phyloP scores from a whole-genome alignment of 1,284 basidiomycete genomes.

The Trametes sp. region DNA sequence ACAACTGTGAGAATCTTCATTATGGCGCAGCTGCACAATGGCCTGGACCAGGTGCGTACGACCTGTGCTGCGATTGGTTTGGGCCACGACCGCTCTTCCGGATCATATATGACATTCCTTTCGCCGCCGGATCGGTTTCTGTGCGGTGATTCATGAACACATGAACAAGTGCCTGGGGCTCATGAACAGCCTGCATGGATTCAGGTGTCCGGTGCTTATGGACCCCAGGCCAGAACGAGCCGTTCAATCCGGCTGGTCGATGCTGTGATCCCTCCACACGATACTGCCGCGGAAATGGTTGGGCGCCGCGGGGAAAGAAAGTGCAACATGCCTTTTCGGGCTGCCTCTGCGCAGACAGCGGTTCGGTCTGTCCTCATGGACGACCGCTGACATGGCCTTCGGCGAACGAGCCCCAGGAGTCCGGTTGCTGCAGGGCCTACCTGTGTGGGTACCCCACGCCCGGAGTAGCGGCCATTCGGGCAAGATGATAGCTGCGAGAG shows the following conservation, averaged over 20 bases:
- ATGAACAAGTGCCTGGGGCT: neutral
- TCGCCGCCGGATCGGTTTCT: neutral
- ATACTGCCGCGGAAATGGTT: slow-evolving; percentile 19
- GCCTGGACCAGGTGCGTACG: neutral
- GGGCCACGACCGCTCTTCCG: neutral
- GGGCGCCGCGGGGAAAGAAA: slow-evolving; percentile 20
- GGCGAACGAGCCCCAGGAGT: neutral
- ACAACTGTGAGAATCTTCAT: neutral
- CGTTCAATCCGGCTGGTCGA: neutral
- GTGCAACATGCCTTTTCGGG: slow-evolving; percentile 23
- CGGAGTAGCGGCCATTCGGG: neutral
- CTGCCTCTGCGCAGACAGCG: slow-evolving; percentile 11
- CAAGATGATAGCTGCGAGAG: neutral
- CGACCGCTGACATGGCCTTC: slow-evolving; percentile 2
- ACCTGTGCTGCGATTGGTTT: neutral
- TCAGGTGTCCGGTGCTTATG: neutral
- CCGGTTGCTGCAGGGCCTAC: neutral
- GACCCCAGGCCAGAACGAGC: neutral
- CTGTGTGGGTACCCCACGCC: neutral
- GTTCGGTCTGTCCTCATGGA: neutral
- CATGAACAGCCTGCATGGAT: neutral
- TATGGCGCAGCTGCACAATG: neutral
- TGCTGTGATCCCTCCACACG: neutral
- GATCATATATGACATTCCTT: neutral
- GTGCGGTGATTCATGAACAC: neutral